Conservation (phyloP, 2,329 filamentous ascomycete species). For the Penicillium rolfsii region DNA sequence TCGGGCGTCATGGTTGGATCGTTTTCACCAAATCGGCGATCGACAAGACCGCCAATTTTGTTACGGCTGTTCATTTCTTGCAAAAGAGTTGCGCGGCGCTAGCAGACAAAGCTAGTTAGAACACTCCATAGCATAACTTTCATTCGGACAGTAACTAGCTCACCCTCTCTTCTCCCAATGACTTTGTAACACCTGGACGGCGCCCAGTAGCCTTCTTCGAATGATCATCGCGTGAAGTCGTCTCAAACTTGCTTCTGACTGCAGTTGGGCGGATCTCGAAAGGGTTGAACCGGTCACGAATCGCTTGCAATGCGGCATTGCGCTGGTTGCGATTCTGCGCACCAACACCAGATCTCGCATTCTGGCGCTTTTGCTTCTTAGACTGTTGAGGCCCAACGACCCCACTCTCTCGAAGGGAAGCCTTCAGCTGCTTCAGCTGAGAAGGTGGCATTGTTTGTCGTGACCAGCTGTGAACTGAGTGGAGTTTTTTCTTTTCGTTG, state of each 20-base stretch:
- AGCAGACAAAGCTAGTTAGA: slow-evolving; percentile 23
- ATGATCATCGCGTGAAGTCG: slow-evolving; percentile 65
- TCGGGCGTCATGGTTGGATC: slow-evolving; percentile 93
- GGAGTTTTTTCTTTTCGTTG: slow-evolving; percentile 32
- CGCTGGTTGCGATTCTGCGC: slow-evolving; percentile 76
- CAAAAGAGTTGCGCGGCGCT: slow-evolving; percentile 81
- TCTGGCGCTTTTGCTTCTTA: slow-evolving; percentile 87
- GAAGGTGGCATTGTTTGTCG: slow-evolving; percentile 78
- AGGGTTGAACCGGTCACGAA: slow-evolving; percentile 96
- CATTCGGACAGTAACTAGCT: slow-evolving; percentile 30
- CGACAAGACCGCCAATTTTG: slow-evolving; percentile 88
- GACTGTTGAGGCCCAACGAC: slow-evolving; percentile 90
- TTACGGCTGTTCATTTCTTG: slow-evolving; percentile 86
- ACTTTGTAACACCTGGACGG: slow-evolving; percentile 81
- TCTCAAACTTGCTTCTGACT: slow-evolving; percentile 80
- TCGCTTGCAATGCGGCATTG: slow-evolving; percentile 76
- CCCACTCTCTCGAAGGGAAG: slow-evolving; percentile 84
- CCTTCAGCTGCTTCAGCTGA: slow-evolving; percentile 93
- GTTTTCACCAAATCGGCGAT: slow-evolving; percentile 93
- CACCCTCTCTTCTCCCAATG: slow-evolving; percentile 81
- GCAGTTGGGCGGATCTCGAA: slow-evolving; percentile 88
- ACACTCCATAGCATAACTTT: background rate
- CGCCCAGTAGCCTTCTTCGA: slow-evolving; percentile 58
- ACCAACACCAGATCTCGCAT: slow-evolving; percentile 66
- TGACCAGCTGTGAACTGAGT: slow-evolving; percentile 24